Evolutionary conservation across 371 early-diverging fungal genomes (phyloP).

Genomic region (Syncephalastrum sp.): DNA sequence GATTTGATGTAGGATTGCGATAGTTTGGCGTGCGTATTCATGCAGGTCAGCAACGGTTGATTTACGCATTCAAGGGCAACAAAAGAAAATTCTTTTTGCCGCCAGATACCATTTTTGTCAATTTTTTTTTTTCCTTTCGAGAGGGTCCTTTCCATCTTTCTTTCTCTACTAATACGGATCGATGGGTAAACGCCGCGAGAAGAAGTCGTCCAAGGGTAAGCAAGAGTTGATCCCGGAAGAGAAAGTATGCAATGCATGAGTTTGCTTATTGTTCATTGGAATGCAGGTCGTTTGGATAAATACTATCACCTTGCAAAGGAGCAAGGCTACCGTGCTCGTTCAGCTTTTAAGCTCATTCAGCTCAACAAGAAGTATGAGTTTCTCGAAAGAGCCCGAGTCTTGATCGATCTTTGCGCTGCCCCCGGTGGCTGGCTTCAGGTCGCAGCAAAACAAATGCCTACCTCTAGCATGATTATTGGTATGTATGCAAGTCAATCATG

Average conservation of each 20-base stretch:
- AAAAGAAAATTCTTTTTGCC: no score
- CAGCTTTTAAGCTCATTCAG: conserved; percentile 99
- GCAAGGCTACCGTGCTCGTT: conserved; percentile 99
- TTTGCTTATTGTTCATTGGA: neutral
- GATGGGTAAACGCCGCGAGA: conserved; percentile 48
- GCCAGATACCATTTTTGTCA: neutral
- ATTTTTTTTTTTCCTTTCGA: neutral
- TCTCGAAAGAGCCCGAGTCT: conserved; percentile 83
- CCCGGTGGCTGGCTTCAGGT: conserved; percentile 99
- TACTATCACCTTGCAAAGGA: conserved; percentile 99
- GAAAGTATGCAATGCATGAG: neutral
- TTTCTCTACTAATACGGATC: no score
- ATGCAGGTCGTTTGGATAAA: conserved; percentile 96
- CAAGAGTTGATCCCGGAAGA: neutral
- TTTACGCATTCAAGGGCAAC: no score
- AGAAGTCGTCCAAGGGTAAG: conserved; percentile 49
- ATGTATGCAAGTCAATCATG: conserved; percentile 7
- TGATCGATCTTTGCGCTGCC: conserved; percentile 99
- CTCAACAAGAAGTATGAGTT: conserved; percentile 99
- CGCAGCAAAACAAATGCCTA: conserved; percentile 96
- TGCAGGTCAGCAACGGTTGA: no score
- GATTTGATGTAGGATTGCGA: no score
- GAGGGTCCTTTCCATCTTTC: neutral
- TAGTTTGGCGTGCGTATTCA: no score
- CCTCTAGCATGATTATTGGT: conserved; percentile 89